Evolutionary conservation across 2,329 filamentous ascomycete genomes (phyloP).

Genomic region (Colletotrichum navitas): DNA sequence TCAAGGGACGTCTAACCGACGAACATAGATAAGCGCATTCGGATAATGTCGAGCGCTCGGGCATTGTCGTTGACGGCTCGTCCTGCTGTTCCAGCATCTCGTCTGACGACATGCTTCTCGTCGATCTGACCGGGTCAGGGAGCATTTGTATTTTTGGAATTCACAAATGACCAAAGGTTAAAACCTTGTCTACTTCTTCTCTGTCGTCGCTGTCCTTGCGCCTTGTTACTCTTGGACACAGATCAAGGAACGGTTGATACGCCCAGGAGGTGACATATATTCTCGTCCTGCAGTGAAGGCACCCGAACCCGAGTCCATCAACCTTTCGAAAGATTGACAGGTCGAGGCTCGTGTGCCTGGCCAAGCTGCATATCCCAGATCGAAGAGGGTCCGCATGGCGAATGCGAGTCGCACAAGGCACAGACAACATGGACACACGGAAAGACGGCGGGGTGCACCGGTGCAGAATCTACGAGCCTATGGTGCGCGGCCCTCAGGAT

Average conservation of each 20-base stretch:
- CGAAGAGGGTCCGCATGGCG: constrained; percentile 7
- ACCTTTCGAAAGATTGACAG: background rate
- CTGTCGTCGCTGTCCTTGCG: background rate
- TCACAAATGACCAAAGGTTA: background rate
- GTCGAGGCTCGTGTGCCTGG: constrained; percentile 5
- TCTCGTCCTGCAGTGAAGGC: background rate
- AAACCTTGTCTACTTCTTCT: background rate
- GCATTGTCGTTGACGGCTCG: constrained; percentile 3
- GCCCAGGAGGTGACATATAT: constrained; percentile 1
- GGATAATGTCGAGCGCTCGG: constrained; percentile 8
- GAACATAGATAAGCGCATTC: constrained; percentile 16
- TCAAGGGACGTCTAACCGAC: constrained; percentile 5
- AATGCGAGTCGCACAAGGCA: constrained; percentile 24
- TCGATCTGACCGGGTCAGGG: constrained; percentile 9
- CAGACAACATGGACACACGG: constrained; percentile 21
- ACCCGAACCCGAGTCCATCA: background rate
- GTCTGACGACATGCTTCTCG: constrained; percentile 1
- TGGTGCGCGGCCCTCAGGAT: constrained; percentile 19
- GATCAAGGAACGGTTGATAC: constrained; percentile 6
- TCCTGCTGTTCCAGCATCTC: constrained; percentile 9
- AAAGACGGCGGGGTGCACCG: constrained; percentile 13
- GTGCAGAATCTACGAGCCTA: constrained; percentile 25
- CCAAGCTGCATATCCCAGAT: constrained; percentile 8
- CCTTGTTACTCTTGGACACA: background rate
- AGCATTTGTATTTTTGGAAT: background rate